Evolutionary conservation across 106 monocot species (phyloP), one percentile per base, ranked within the genome.

Genomic region (Dioscorea alata): DNA sequence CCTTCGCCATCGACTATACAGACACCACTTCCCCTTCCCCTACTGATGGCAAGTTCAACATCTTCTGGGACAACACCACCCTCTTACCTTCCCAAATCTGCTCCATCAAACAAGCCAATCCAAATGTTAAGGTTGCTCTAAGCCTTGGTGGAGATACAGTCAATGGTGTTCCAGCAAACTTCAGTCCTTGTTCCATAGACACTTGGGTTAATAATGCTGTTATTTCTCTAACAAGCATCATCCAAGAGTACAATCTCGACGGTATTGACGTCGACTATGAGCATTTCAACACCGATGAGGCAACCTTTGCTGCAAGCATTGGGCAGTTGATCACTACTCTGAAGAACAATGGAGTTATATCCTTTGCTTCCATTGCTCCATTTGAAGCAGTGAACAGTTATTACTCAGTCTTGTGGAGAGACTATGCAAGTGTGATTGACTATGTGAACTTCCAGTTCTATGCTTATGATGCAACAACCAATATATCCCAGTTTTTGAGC

Each of bases 381-480:
- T 81, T 32, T 49, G 71, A 71, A 2, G 65, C 35, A 4, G 68
- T 79, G 14, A 61, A 71, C 20, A 60, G 16, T 12, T 28, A 67
- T 51, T 81, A 81, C 66, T 12, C 49, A 21, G 60, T 71, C 13
- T 58, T 79, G 49, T 79, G 79, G 79, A 28, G 33, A 10, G 49
- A 69, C n/a, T 74, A 79, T 28, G 34, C 69, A 8, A 20, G 49
- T 18, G 62, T 73, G n/a, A 82, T 86, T 59, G 81, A 86, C 74
- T 81, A 72, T 20, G 81, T 85, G 28, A 86, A 86, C 65, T 86
- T 78, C 71, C 85, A 86, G 63, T 86, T 86, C 82, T 83, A 86
- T 13, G 79, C 58, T 3, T 83, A 80, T n/a, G 64, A 50, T 53
- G 24, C 71, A 4, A 61, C 60, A 54, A 83, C 83, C 23, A 82